These are phyloP conservation scores for Acanthamoeba triangularis DNA, from an alignment of 208 protist species.

Conservation along the genomic window DNA sequence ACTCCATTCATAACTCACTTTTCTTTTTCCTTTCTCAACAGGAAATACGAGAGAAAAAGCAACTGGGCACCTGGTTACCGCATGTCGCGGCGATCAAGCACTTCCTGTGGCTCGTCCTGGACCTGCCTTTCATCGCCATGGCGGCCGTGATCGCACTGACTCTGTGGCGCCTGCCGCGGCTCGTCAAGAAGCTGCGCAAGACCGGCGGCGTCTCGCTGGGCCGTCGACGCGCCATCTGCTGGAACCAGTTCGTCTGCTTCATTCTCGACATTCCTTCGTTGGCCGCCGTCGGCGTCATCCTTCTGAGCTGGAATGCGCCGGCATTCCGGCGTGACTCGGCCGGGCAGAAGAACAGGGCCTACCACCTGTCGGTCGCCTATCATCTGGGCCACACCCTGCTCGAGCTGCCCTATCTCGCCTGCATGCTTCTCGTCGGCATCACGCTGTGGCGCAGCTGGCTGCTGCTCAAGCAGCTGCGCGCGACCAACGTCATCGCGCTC, in stretches of 20 bases:
- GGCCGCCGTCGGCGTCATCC: background rate
- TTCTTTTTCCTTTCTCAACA: background rate
- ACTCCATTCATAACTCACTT: background rate
- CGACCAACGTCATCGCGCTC: background rate
- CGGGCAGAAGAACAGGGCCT: background rate
- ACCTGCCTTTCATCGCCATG: background rate
- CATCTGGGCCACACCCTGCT: background rate
- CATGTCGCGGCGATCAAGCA: background rate
- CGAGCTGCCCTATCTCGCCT: background rate
- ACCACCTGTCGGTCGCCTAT: background rate
- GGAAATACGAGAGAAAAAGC: background rate
- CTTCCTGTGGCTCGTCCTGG: background rate
- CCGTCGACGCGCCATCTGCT: background rate
- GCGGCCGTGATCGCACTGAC: background rate
- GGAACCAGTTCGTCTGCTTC: background rate
- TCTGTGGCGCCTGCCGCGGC: constrained; percentile 32
- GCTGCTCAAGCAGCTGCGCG: background rate
- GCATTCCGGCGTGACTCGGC: background rate
- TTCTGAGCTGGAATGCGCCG: background rate
- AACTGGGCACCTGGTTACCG: background rate
- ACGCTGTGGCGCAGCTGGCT: constrained; percentile 45
- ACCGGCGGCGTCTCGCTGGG: background rate
- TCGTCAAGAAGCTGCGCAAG: background rate
- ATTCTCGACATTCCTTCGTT: constrained; percentile 3
- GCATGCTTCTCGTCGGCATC: background rate